Evolutionary conservation across 176 grass and related monocot species (phyloP), one percentile per base, ranked within the genome.

Genomic region (Avena insularis): DNA sequence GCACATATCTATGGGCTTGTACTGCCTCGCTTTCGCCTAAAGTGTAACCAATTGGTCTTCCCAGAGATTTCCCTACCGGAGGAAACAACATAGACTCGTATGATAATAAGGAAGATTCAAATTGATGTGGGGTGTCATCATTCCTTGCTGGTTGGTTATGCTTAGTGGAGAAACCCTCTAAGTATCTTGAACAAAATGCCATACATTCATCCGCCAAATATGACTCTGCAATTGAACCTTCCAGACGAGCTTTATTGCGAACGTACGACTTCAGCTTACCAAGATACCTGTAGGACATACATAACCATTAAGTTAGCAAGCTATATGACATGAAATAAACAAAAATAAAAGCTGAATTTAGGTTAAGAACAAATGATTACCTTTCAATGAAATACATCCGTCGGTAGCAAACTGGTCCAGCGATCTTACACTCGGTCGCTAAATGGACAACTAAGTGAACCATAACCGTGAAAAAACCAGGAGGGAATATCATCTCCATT

Each of bases 131-230:
- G 21, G 12, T 63, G 8, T 79, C 57, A 79, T 79, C 57, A 63
- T 79, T 79, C 78, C 78, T 79, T 16, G 77, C 8, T 62, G 78
- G 58, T 47, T 63, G 59, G n/a, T 63, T 80, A 62, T 80, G 77
- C 8, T 79, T 79, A 7, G 77, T 79, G 2, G 55, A 25, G 77
- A 79, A 79, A 12, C 77, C 77, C 60, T 80, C 20, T 47, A 80
- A 25, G 14, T 80, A 63, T 63, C 75, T 78, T 4, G 75, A 78
- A 78, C 53, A 78, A 78, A 78, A 78, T 9, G 53, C 9, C 75
- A 78, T 78, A n/a, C 78, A 80, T 20, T 80, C 78, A 19, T 80
- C 78, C 0, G 38, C 57, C 11, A 45, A 20, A 80, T 16, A 47
- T 0, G 58, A 47, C 19, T 79, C 57, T 61, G 56, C 77, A 1